Evolutionary conservation across 352 stramenopile species (phyloP).

Genomic region (Phytophthora nicotianae): DNA sequence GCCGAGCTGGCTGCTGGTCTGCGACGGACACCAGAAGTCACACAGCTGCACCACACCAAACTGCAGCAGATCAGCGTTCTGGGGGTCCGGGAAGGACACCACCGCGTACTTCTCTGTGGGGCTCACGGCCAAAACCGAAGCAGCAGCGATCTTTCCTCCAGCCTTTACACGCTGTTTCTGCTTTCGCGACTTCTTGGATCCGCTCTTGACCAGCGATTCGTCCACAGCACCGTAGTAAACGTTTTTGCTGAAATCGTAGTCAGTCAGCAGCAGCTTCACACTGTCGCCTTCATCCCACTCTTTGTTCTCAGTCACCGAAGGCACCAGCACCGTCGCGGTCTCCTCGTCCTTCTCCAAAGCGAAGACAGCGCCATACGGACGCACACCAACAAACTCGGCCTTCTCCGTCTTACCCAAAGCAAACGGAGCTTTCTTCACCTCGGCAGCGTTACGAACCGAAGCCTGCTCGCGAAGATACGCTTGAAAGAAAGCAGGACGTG

Average conservation of each 20-base stretch:
- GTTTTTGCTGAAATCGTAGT: slow-evolving; percentile 89
- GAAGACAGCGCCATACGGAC: slow-evolving; percentile 88
- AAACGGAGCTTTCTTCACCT: slow-evolving; percentile 37
- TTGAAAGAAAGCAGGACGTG: slow-evolving; percentile 54
- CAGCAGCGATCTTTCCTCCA: slow-evolving; percentile 46
- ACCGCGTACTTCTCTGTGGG: slow-evolving; percentile 67
- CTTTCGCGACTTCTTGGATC: slow-evolving; percentile 75
- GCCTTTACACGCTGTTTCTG: slow-evolving; percentile 63
- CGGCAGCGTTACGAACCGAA: slow-evolving; percentile 9
- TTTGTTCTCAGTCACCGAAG: slow-evolving; percentile 38
- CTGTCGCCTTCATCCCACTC: slow-evolving; percentile 63
- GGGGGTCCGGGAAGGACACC: slow-evolving; percentile 59
- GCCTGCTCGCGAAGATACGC: slow-evolving; percentile 56
- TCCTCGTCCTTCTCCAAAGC: slow-evolving; percentile 70
- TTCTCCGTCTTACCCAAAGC: slow-evolving; percentile 78
- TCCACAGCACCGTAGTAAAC: slow-evolving; percentile 73
- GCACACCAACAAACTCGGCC: slow-evolving; percentile 82
- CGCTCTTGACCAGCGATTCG: slow-evolving; percentile 54
- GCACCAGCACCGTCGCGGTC: slow-evolving; percentile 73
- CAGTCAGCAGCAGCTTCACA: slow-evolving; percentile 78
- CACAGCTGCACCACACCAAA: slow-evolving; percentile 74
- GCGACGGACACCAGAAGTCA: slow-evolving; percentile 81
- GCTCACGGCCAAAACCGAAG: slow-evolving; percentile 59
- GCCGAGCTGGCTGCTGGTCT: slow-evolving; percentile 51
- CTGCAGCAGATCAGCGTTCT: slow-evolving; percentile 37